Conservation (phyloP, 495 filamentous ascomycete species). For the Xylaria flabelliformis region DNA sequence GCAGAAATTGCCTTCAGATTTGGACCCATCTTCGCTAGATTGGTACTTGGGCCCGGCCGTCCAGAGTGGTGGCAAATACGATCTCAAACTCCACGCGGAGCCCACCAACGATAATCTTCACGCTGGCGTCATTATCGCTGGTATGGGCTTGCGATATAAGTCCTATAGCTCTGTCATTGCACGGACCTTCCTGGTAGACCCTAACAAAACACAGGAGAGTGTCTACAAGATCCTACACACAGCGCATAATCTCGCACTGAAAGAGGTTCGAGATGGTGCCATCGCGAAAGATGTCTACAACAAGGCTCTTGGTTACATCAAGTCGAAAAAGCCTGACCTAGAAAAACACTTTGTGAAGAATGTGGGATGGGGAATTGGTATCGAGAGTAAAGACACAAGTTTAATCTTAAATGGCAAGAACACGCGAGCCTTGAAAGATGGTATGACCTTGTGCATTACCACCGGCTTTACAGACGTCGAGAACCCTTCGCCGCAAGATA, state of each 20-base stretch:
- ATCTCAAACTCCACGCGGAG: slow-evolving; percentile 76
- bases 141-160: slow-evolving; percentile 91
- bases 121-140: slow-evolving; percentile 88
- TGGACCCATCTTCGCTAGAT: slow-evolving; percentile 90
- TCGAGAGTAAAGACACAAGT: slow-evolving; percentile 84
- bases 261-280: slow-evolving; percentile 87
- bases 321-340: slow-evolving; percentile 88
- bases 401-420: slow-evolving; percentile 87
- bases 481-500: slow-evolving; percentile 81
- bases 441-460: slow-evolving; percentile 92
- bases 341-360: slow-evolving; percentile 93
- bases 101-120: slow-evolving; percentile 87
- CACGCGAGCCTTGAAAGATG: slow-evolving; percentile 80
- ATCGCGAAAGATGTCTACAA: slow-evolving; percentile 87
- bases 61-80: slow-evolving; percentile 94
- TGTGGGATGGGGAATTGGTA: slow-evolving; percentile 87
- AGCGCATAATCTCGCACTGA: slow-evolving; percentile 85
- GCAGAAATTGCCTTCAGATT: slow-evolving; percentile 80
- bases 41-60: slow-evolving; percentile 92
- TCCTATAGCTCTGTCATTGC: slow-evolving; percentile 90
- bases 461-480: slow-evolving; percentile 87
- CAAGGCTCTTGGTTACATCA: slow-evolving; percentile 80
- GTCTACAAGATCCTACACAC: slow-evolving; percentile 92
- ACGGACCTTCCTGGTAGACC: slow-evolving; percentile 94
- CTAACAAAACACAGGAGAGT: slow-evolving; percentile 90